Percentiles rank a stretch among this genome's conserved stretches.
These are phyloP conservation scores for Lentinula sp. DNA, from an alignment of 768 basidiomycete species.

Conservation along the genomic window DNA sequence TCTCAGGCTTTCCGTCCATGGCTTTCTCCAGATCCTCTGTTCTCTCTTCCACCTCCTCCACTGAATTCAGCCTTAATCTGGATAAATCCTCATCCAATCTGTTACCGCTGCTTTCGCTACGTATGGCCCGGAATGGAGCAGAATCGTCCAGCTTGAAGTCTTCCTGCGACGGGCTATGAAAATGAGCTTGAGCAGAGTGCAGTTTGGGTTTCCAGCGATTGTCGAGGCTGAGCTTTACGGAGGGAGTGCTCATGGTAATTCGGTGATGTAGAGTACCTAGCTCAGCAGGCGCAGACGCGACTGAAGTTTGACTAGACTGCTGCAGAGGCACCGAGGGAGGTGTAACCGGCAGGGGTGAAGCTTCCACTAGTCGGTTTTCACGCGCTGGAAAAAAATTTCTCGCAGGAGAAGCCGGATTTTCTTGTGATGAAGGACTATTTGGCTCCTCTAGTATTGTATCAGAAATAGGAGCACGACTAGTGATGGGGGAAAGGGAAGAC, in stretches of 20 bases:
- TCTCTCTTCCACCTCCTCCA: conserved; percentile 33
- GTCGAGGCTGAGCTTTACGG: conserved; percentile 27
- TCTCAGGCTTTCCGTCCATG: conserved; percentile 19
- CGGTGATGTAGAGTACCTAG: conserved; percentile 31
- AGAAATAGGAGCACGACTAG: conserved; percentile 7
- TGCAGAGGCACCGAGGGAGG: not conserved
- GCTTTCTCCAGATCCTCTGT: conserved; percentile 23
- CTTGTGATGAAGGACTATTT: conserved; percentile 5
- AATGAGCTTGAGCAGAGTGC: not conserved
- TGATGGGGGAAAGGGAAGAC: conserved; percentile 19
- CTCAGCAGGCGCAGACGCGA: conserved; percentile 47
- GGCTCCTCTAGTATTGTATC: conserved; percentile 12
- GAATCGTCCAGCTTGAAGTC: conserved; percentile 24
- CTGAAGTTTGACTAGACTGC: not conserved
- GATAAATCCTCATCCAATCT: conserved; percentile 3
- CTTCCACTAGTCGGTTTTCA: conserved; percentile 32
- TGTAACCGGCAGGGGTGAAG: conserved; percentile 33
- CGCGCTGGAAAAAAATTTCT: conserved; percentile 27
- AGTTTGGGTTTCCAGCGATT: not conserved
- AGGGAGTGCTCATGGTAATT: conserved; percentile 20
- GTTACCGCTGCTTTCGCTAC: not conserved
- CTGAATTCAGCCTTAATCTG: conserved; percentile 7
- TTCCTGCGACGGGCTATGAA: not conserved
- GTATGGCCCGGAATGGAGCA: conserved; percentile 20
- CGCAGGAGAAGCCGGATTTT: not conserved